phyloP scores from a whole-genome alignment of 2,329 filamentous ascomycete species.

The Pleurostoma richardsiae region DNA sequence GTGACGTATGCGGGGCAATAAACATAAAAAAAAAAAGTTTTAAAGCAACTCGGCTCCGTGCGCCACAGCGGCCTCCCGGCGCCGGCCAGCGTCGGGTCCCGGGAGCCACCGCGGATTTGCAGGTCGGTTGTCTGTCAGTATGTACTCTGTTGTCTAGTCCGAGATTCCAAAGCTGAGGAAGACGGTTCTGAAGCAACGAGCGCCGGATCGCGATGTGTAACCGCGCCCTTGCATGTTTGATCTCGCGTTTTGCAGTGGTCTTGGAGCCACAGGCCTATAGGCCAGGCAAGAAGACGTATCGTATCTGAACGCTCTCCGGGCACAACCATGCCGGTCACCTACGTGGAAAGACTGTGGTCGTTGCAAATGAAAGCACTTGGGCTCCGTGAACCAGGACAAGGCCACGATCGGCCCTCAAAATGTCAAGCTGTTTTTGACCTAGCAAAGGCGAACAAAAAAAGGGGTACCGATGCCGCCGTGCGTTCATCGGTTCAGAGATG shows the following conservation, averaged over 20 bases:
- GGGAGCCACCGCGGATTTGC: too few species aligned
- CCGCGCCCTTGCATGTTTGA: conserved; percentile 23
- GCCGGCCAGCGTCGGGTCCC: too few species aligned
- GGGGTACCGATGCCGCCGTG: too few species aligned
- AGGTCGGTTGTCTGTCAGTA: conserved; percentile 13
- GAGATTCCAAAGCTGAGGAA: conserved; percentile 52
- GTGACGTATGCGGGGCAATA: background rate
- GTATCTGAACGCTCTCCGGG: conserved; percentile 51
- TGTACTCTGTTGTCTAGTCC: conserved; percentile 64
- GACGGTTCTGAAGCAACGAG: conserved; percentile 60
- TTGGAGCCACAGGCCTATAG: conserved; percentile 40
- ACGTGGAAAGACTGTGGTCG: too few species aligned
- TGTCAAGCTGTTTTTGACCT: too few species aligned
- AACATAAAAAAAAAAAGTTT: background rate
- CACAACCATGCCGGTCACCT: too few species aligned
- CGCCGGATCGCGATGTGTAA: conserved; percentile 16
- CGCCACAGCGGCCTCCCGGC: too few species aligned
- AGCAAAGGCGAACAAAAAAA: too few species aligned
- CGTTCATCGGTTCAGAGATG: conserved; percentile 2
- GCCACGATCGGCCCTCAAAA: too few species aligned
- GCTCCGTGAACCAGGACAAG: too few species aligned
- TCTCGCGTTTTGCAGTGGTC: conserved; percentile 61
- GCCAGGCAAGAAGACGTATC: conserved; percentile 54
- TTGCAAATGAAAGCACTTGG: too few species aligned
- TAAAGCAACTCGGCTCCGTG: too few species aligned